Conservation (phyloP, 2,329 filamentous ascomycete genomes). For the Penicillium sp. region DNA sequence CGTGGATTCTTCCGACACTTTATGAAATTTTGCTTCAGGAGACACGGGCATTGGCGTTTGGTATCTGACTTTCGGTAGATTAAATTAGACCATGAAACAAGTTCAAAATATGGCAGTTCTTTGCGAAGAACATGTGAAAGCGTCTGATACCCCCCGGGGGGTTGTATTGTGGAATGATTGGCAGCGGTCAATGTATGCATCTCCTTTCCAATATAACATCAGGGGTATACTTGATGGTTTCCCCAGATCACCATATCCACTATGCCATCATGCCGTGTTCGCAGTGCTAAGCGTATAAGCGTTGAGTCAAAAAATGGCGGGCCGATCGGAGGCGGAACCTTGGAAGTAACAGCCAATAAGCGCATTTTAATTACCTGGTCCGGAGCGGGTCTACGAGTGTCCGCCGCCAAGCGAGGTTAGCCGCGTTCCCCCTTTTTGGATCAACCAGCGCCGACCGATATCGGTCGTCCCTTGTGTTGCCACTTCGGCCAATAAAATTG, state of each 20-base stretch:
- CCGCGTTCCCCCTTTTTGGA: slow-evolving; percentile 13
- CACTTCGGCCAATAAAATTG: slow-evolving; percentile 21
- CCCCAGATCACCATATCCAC: background rate
- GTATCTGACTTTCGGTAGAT: background rate
- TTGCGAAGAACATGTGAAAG: background rate
- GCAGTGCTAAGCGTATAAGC: background rate
- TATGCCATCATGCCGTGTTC: background rate
- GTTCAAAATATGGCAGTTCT: background rate
- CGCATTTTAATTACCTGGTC: slow-evolving; percentile 7
- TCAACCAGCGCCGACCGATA: slow-evolving; percentile 8
- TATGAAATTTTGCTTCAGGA: background rate
- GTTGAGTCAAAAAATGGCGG: slow-evolving; percentile 2
- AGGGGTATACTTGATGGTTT: background rate
- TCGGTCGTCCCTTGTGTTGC: slow-evolving; percentile 10
- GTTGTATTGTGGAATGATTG: background rate
- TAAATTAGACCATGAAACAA: background rate
- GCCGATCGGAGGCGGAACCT: slow-evolving; percentile 11
- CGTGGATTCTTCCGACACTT: background rate
- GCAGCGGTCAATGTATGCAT: no score
- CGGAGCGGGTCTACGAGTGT: slow-evolving; percentile 7
- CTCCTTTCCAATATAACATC: no score
- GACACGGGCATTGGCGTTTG: slow-evolving; percentile 6
- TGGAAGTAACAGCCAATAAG: slow-evolving; percentile 11
- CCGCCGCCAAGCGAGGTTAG: slow-evolving; percentile 18
- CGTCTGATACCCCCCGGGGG: background rate